Evolutionary conservation across 1,139 yeast genomes (phyloP).

Genomic region (Candida dubliniensis): DNA sequence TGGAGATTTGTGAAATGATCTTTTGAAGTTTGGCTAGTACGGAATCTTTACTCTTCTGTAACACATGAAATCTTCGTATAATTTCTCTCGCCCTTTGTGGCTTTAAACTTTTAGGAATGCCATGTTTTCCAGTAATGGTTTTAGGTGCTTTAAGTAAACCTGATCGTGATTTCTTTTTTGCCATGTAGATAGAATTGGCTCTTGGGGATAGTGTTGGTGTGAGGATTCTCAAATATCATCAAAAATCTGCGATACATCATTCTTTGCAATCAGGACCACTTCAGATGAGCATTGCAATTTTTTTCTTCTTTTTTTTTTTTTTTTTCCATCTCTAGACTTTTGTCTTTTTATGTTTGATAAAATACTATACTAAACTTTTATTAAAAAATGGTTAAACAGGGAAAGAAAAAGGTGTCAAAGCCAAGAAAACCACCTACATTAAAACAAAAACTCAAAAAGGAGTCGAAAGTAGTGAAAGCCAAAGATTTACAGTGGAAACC

Average conservation of each 20-base stretch:
- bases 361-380: background rate
- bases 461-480: slow-evolving; percentile 47
- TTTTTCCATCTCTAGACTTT: background rate
- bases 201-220: background rate
- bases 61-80: slow-evolving; percentile 66
- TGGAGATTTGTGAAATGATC: slow-evolving; percentile 11
- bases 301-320: slow-evolving; percentile 2
- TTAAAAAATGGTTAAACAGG: slow-evolving; percentile 8
- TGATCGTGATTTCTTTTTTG: slow-evolving; percentile 12
- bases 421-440: slow-evolving; percentile 27
- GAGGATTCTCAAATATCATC: too few species aligned
- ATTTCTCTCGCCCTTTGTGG: slow-evolving; percentile 67
- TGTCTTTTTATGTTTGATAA: background rate
- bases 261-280: background rate
- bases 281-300: slow-evolving; percentile 8
- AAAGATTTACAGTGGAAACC: slow-evolving; percentile 71
- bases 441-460: slow-evolving; percentile 32
- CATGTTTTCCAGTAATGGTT: slow-evolving; percentile 30
- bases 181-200: slow-evolving; percentile 9
- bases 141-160: slow-evolving; percentile 26
- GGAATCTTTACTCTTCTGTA: slow-evolving; percentile 50
- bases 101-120: slow-evolving; percentile 45
- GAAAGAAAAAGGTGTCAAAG: slow-evolving; percentile 13
- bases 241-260: too few species aligned
- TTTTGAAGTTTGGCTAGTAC: slow-evolving; percentile 32